Base-by-base conservation (phyloP, 2,329 filamentous ascomycete genomes). In the Lecanicillium sp. region DNA sequence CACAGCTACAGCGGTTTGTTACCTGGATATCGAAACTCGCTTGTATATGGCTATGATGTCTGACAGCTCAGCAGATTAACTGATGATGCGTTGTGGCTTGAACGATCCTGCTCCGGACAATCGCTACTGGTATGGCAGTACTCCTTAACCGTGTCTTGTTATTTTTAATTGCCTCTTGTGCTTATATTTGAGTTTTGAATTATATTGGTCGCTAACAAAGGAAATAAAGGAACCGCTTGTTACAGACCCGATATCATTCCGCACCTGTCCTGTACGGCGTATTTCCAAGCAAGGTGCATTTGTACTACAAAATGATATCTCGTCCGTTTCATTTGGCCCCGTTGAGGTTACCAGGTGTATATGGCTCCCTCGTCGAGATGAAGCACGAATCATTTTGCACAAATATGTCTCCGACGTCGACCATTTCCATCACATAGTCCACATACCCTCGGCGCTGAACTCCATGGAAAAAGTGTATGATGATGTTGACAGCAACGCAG, bases 41-140 rank as follows among this genome's bases (percentile, higher is more conserved):
- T 11, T 25, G 6, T 25, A 25, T 25, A 25, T 11, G 22, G 11
- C 11, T 25, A 7, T 25, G 22, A 11, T 25, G 22, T 7, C 22
- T 25, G 11, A 25, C 22, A 11, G 11, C 6, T 6, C 6, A 7
- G 22, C 22, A 53, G 55, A 30, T 28, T 60, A 19, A 57, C 56
- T 9, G 54, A 55, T 2, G 57, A 60, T 45, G 57, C 55, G 29
- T 44, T 60, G 39, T 55, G 53, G 48, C 46, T 60, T 3, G 57
- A 60, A 41, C 48, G 48, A 29, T 49, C 51, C 25, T 60, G 51
- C 27, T 49, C 54, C 25, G 51, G 51, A n/a, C 50, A 52, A 13
- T 52, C 54, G 33, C 41, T 53, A 39, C 47, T 48, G 40, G 57
- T 59, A 41, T 33, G 14, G n/a, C 9, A 16, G 29, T 7, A 30